Evolutionary conservation across 192 early-diverging fungal species (phyloP).

Genomic region (Entomortierella parvispora): DNA sequence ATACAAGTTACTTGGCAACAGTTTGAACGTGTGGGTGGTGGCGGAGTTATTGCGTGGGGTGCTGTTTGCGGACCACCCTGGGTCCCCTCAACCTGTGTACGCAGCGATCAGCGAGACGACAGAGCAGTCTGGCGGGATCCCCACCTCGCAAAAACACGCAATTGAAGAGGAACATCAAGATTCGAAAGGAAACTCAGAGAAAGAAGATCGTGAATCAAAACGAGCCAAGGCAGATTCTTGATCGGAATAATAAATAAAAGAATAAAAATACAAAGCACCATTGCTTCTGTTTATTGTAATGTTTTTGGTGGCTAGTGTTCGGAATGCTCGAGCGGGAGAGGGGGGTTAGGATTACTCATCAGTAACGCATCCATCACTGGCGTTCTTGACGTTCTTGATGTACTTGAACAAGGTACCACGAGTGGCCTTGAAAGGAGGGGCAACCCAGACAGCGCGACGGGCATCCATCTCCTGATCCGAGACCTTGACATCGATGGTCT

Average conservation of each 20-base stretch:
- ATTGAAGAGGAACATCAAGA: not conserved
- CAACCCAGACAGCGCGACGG: constrained; percentile 76
- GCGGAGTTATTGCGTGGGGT: constrained; percentile 77
- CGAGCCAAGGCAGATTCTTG: constrained; percentile 1
- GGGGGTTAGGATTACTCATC: constrained; percentile 68
- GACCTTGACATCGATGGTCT: constrained; percentile 81
- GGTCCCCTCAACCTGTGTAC: constrained; percentile 22
- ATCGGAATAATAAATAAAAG: not conserved
- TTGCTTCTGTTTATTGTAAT: not conserved
- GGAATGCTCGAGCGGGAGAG: too few species aligned
- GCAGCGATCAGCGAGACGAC: not conserved
- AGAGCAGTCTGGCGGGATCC: not conserved
- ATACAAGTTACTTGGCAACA: constrained; percentile 89
- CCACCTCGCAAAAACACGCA: not conserved
- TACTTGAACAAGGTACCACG: constrained; percentile 94
- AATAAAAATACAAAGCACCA: constrained; percentile 20
- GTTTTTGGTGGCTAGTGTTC: too few species aligned
- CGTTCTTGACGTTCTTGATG: constrained; percentile 85
- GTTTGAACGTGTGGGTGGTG: constrained; percentile 85
- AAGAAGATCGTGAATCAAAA: not conserved
- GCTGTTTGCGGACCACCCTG: constrained; percentile 57
- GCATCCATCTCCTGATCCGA: constrained; percentile 79
- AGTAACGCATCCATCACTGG: constrained; percentile 86
- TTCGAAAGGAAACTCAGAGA: not conserved
- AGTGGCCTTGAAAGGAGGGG: constrained; percentile 90